Percentiles rank a stretch among this genome's conserved stretches.
Evolutionary conservation across 2,329 filamentous ascomycete species (phyloP).

Genomic region (Juglanconis oblonga): DNA sequence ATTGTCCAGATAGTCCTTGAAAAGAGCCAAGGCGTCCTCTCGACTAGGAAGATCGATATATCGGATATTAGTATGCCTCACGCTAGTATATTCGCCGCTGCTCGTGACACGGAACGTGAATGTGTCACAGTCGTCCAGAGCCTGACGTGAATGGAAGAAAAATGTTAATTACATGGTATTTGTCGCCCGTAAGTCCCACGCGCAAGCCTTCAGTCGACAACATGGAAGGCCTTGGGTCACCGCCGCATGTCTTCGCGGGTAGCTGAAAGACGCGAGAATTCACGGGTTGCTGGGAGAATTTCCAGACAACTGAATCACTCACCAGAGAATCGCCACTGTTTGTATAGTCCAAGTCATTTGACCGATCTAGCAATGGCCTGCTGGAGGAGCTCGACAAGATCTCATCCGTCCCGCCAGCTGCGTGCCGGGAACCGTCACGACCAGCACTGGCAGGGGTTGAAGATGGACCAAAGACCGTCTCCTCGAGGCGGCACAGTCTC

Average conservation of each 20-base stretch:
- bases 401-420: neutral
- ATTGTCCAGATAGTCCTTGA: slow-evolving; percentile 27
- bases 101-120: slow-evolving; percentile 10
- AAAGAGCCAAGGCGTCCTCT: slow-evolving; percentile 25
- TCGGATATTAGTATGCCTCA: neutral
- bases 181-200: neutral
- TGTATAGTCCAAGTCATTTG: slow-evolving; percentile 13
- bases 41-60: slow-evolving; percentile 4
- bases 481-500: slow-evolving; percentile 26
- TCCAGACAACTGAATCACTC: neutral
- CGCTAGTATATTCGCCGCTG: neutral
- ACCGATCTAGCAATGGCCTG: neutral
- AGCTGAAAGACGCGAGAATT: no score
- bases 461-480: slow-evolving; percentile 24
- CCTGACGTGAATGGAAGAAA: neutral
- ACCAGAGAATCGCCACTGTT: neutral
- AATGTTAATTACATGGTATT: no score
- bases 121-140: slow-evolving; percentile 2
- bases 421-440: neutral
- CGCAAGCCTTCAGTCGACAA: no score
- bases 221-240: no score
- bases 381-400: neutral
- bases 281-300: no score
- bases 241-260: no score
- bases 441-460: neutral